These are phyloP conservation scores for Annona cherimola DNA, from an alignment of 164 flowering plant genomes.

Conservation along the genomic window DNA sequence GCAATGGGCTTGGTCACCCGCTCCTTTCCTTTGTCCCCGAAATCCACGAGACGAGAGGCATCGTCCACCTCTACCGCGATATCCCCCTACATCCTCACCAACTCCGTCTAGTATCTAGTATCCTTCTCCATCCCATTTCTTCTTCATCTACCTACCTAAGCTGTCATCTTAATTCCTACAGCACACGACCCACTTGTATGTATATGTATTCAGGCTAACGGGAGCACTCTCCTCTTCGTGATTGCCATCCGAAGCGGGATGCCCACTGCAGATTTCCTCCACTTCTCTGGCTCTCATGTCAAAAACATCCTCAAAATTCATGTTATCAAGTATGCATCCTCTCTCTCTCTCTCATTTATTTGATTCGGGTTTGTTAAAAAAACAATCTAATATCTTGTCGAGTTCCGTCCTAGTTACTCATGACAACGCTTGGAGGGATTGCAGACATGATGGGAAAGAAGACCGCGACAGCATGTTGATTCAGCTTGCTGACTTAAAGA, in stretches of 20 bases:
- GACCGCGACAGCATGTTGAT: slow-evolving; percentile 71
- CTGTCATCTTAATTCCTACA: too few species aligned
- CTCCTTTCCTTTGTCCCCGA: slow-evolving; percentile 13
- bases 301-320: slow-evolving; percentile 43
- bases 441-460: slow-evolving; percentile 78
- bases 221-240: slow-evolving; percentile 50
- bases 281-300: slow-evolving; percentile 53
- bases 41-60: slow-evolving; percentile 57
- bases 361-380: too few species aligned
- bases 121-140: too few species aligned
- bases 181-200: too few species aligned
- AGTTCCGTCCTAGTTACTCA: too few species aligned
- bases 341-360: too few species aligned
- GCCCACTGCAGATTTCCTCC: slow-evolving; percentile 55
- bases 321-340: slow-evolving; percentile 49
- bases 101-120: slow-evolving; percentile 3
- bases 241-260: slow-evolving; percentile 78
- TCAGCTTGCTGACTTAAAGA: slow-evolving; percentile 59
- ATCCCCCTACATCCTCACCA: slow-evolving; percentile 20
- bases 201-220: neutral
- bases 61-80: slow-evolving; percentile 69
- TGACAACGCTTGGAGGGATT: too few species aligned
- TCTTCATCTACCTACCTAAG: too few species aligned
- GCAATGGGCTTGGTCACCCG: neutral
- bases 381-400: too few species aligned